phyloP scores from a whole-genome alignment of 192 early-diverging fungal genomes.

The Dimargaris verticillata region DNA sequence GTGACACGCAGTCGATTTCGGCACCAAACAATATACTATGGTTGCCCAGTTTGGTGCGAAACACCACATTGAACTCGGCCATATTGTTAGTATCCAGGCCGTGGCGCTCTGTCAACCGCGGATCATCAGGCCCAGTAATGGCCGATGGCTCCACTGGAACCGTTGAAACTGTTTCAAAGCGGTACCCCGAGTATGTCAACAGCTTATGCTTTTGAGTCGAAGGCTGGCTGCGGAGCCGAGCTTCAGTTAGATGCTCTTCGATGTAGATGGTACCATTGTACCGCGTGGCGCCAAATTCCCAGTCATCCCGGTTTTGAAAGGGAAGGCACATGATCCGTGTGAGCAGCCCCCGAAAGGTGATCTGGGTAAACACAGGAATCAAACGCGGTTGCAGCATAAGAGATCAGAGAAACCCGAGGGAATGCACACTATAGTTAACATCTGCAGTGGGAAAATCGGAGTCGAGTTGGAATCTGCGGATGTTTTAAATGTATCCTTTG shows the following conservation, averaged over 20 bases:
- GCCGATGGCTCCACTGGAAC: conserved; percentile 34
- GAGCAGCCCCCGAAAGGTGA: conserved; percentile 80
- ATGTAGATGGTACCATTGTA: conserved; percentile 48
- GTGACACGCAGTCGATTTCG: conserved; percentile 75
- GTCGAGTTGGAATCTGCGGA: too few relatives aligned
- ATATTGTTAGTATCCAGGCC: conserved; percentile 55
- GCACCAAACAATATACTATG: conserved; percentile 68
- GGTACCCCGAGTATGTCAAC: conserved; percentile 80
- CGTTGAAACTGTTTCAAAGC: conserved; percentile 67
- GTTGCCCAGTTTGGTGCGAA: conserved; percentile 53
- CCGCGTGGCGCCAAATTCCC: conserved; percentile 64
- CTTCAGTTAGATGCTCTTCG: conserved; percentile 43
- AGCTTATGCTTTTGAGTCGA: conserved; percentile 34
- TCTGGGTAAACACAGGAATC: conserved; percentile 13
- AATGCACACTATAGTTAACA: too few relatives aligned
- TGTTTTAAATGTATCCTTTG: too few relatives aligned
- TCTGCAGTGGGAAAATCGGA: too few relatives aligned
- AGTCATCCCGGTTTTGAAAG: conserved; percentile 53
- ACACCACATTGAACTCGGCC: conserved; percentile 77
- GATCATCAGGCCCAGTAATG: conserved; percentile 6
- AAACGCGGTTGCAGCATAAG: too few relatives aligned
- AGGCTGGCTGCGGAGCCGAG: conserved; percentile 19
- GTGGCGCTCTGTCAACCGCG: conserved; percentile 19
- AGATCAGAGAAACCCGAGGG: too few relatives aligned
- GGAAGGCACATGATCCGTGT: conserved; percentile 75